These are phyloP conservation scores for Carallia pectinifolia DNA, from an alignment of 345 rosid species.

Conservation along the genomic window DNA sequence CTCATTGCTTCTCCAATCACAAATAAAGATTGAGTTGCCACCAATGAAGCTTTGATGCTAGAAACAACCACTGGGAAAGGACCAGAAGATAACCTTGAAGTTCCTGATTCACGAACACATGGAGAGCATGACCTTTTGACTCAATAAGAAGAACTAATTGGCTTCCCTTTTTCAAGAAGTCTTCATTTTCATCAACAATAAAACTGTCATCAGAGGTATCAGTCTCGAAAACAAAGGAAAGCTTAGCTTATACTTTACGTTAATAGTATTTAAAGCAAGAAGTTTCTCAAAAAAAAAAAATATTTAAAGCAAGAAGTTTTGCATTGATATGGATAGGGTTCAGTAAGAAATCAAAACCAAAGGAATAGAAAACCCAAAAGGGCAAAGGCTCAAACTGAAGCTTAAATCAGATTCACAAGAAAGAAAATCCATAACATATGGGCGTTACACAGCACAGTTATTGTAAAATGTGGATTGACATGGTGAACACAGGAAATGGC, in stretches of 20 bases:
- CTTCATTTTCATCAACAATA: constrained; percentile 49
- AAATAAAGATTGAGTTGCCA: background rate
- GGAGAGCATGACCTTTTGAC: constrained; percentile 91
- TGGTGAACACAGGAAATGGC: too few species aligned
- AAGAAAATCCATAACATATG: too few species aligned
- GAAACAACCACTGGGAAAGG: constrained; percentile 7
- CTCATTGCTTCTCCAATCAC: too few species aligned
- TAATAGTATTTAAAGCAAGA: background rate
- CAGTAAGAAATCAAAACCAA: too few species aligned
- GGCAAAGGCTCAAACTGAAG: too few species aligned
- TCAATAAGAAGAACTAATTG: constrained; percentile 64
- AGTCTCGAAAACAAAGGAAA: constrained; percentile 6
- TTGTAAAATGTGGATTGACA: too few species aligned
- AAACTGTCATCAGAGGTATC: constrained; percentile 44
- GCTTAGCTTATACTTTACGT: background rate
- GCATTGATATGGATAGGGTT: too few species aligned
- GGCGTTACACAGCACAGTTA: too few species aligned
- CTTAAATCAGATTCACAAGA: too few species aligned
- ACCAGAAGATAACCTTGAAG: constrained; percentile 49
- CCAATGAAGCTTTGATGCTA: background rate
- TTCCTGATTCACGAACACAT: constrained; percentile 72
- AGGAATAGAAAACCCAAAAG: too few species aligned
- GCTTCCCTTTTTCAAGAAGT: constrained; percentile 56
- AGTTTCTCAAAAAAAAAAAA: background rate
- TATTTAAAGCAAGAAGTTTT: background rate